These are phyloP conservation scores for Penicillium sclerotiorum DNA, from an alignment of 2,329 filamentous ascomycete species.

Conservation along the genomic window DNA sequence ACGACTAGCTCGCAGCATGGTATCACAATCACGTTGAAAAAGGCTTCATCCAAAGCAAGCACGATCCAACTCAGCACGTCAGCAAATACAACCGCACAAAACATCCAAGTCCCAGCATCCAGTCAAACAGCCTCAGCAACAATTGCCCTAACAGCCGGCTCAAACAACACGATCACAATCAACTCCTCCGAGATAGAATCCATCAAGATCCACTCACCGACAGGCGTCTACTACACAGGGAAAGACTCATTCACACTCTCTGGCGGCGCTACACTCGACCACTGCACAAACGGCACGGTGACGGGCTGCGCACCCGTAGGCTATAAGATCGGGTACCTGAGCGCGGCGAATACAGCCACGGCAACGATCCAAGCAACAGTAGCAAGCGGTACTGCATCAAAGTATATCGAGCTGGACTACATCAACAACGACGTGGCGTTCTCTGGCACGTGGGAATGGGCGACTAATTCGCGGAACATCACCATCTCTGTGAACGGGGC, in stretches of 20 bases:
- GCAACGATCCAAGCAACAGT: slow-evolving; percentile 39
- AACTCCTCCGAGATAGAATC: neutral
- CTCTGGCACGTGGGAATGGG: slow-evolving; percentile 46
- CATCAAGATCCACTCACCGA: neutral
- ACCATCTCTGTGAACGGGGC: slow-evolving; percentile 53
- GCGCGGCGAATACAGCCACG: slow-evolving; percentile 31
- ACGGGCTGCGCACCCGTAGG: slow-evolving; percentile 46
- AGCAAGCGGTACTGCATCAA: slow-evolving; percentile 13
- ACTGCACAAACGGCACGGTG: slow-evolving; percentile 37
- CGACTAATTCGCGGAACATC: slow-evolving; percentile 55
- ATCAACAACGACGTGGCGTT: slow-evolving; percentile 58
- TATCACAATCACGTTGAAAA: slow-evolving; percentile 16
- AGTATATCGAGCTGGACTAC: slow-evolving; percentile 53
- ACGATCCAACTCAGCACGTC: neutral
- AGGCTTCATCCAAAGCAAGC: neutral
- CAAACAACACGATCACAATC: neutral
- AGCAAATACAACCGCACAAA: neutral
- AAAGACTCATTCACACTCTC: slow-evolving; percentile 21
- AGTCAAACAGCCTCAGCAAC: neutral
- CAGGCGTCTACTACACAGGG: neutral
- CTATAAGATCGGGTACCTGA: slow-evolving; percentile 48
- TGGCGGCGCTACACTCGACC: slow-evolving; percentile 37
- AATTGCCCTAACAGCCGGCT: neutral
- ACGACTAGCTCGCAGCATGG: slow-evolving; percentile 31
- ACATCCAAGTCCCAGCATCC: neutral